Evolutionary conservation across 129 eudicot genomes (phyloP).

Genomic region (Smallanthus sonchifolius): DNA sequence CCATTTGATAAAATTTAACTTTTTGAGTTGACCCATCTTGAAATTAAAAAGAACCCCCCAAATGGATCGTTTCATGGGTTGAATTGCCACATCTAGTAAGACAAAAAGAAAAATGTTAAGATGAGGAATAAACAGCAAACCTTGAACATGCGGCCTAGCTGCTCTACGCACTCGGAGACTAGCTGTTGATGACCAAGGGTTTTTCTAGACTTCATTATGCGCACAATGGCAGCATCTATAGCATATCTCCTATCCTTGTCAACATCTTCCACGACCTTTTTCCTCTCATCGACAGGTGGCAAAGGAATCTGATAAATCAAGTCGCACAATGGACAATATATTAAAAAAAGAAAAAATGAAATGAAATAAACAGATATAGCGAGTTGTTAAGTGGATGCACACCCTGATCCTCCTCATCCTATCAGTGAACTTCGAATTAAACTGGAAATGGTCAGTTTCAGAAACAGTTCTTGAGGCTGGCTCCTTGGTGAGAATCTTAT

Average conservation of each 20-base stretch:
- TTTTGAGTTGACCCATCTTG: not conserved
- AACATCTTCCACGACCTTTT: constrained; percentile 80
- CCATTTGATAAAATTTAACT: not conserved
- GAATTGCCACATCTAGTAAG: not conserved
- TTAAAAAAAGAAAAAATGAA: not conserved
- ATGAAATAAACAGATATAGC: not conserved
- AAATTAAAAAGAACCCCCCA: not conserved
- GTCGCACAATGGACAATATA: not conserved
- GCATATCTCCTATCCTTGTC: constrained; percentile 82
- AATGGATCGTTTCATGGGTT: not conserved
- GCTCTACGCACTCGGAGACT: constrained; percentile 70
- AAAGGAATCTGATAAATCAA: constrained; percentile 57
- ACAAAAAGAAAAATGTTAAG: not conserved
- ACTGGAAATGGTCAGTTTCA: constrained; percentile 49
- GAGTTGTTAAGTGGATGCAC: constrained; percentile 5
- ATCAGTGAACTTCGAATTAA: constrained; percentile 67
- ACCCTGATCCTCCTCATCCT: constrained; percentile 86
- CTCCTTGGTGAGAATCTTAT: constrained; percentile 66
- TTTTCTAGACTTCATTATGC: constrained; percentile 79
- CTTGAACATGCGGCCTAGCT: constrained; percentile 79
- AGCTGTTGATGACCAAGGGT: constrained; percentile 68
- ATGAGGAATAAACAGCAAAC: constrained; percentile 26
- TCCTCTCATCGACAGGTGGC: constrained; percentile 81
- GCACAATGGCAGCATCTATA: constrained; percentile 88
- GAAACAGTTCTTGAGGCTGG: constrained; percentile 60